Conservation (phyloP, 169 alveolate genomes). For the Perkinsus marinus region DNA sequence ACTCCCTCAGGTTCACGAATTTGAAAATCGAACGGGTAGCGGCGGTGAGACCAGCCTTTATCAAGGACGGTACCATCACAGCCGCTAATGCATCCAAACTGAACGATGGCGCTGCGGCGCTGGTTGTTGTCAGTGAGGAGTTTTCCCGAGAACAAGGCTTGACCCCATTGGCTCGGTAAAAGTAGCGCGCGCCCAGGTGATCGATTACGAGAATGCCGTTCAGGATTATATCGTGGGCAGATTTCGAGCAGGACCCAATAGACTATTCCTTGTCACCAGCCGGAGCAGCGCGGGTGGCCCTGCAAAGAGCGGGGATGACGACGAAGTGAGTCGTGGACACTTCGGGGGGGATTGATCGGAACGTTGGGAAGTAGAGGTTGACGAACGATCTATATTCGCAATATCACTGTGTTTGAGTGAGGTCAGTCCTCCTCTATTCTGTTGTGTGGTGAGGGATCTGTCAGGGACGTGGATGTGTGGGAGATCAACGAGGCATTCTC, state of each 20-base stretch:
- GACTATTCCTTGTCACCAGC: slow-evolving; percentile 74
- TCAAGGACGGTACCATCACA: slow-evolving; percentile 70
- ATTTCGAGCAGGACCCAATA: slow-evolving; percentile 64
- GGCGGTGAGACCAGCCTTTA: not conserved
- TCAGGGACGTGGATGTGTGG: not conserved
- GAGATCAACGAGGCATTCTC: not conserved
- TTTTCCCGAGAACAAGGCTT: slow-evolving; percentile 53
- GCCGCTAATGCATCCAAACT: not conserved
- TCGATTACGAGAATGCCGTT: not conserved
- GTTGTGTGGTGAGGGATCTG: not conserved
- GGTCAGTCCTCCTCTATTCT: no score
- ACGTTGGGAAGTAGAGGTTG: no score
- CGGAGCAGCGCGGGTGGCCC: slow-evolving; percentile 48
- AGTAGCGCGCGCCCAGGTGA: not conserved
- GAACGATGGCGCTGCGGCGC: not conserved
- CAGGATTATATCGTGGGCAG: slow-evolving; percentile 62
- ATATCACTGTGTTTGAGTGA: no score
- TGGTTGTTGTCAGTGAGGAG: slow-evolving; percentile 45
- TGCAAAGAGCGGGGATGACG: slow-evolving; percentile 41
- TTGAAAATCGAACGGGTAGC: not conserved
- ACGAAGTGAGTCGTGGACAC: slow-evolving; percentile 10
- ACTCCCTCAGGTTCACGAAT: not conserved
- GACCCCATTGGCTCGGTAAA: slow-evolving; percentile 57
- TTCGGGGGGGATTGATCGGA: no score
- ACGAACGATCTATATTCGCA: no score